Evolutionary conservation across 2,329 filamentous ascomycete species (phyloP), one percentile per base, ranked within the genome.

Genomic region (Calonectria ilicicola): DNA sequence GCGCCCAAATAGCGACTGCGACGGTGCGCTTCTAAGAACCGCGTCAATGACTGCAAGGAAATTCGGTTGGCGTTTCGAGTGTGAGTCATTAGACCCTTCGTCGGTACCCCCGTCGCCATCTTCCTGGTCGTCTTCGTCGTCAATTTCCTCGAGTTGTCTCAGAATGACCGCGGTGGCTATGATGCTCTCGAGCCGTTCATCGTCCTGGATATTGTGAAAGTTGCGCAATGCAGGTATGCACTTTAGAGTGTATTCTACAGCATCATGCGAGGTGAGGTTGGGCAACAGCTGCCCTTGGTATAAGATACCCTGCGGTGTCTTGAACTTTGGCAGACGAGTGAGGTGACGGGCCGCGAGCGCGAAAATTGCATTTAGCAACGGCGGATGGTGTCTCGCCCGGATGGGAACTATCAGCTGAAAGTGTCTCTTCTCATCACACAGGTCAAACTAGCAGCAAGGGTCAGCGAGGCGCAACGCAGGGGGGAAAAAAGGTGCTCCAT

Each of bases 21-120:
- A 83, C 2, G 83, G 82, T 3, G 82, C 81, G 51, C 83, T 84
- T 35, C 84, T 74, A 19, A 85, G 66, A 2, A 85, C 83, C 0
- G 84, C 82, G 44, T 85, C 83, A 12, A 85, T 85, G 15, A 85
- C 84, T 21, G 84, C 82, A 2, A 85, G 78, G 65, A 85, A 85
- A 74, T 85, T 85, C 19, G 84, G 81, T 63, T 81, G 79, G 21
- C 74, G 70, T 32, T 76, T 79, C 7, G 77, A 60, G 19, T 70
- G 71, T 6, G 69, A 38, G 19, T 44, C 69, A 3, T 14, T 65
- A 2, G 56, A 53, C 15, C 17, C 44, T 23, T 21, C 69, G 3
- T 53, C 58, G 5, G 47, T 42, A 4, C 21, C 29, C 8, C 29
- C 63, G 4, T 62, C 44, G 3, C 60, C 42, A 3, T 69, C 70